Base-by-base conservation (phyloP, 306 rosid species). In the Trifolium subterraneum region DNA sequence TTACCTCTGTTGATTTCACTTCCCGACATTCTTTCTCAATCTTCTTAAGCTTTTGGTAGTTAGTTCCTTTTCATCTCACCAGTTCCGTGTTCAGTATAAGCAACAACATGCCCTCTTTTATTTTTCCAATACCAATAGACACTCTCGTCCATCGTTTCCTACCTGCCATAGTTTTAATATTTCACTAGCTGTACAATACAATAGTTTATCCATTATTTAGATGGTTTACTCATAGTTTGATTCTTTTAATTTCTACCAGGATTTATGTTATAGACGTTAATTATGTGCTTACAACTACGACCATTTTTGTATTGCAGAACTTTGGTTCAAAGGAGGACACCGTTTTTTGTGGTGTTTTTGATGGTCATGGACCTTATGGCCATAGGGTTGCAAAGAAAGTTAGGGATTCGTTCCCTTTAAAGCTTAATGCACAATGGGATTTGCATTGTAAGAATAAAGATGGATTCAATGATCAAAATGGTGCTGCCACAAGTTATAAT, bases 361-460 rank as follows among this genome's bases (percentile, higher is more conserved):
- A 93, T 86, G 98, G 98, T 44, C 98, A 93, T 60, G 98, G 98
- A 72, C 98, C 97, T 71, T 61, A 52, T 80, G 98, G 98, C 70
- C 98, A 91, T 85, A 60, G 81, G 79, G 94, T 93, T 77, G 93
- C 98, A 18, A 93, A 80, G 83, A 89, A 74, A 85, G 96, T 93
- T 54, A 89, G 98, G 79, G 96, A 93, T 76, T 85, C 86, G 69
- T 91, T 93, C 55, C 98, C 98, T 74, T 54, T 88, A 83, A 91
- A 84, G 86, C 84, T 93, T 45, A 78, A 67, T 80, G 88, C 96
- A 55, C 92, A 83, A 55, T 87, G 85, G 97, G 94, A 87, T 69
- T 78, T 88, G 70, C 82, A 77, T 38, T 74, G 64, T 20, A 79
- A 78, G 69, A 51, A 70, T 50, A 70, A 23, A 47, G 84, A 81